These are phyloP conservation scores for Edaphochlamys debaryana DNA, from an alignment of 139 green algal genomes.

Conservation along the genomic window DNA sequence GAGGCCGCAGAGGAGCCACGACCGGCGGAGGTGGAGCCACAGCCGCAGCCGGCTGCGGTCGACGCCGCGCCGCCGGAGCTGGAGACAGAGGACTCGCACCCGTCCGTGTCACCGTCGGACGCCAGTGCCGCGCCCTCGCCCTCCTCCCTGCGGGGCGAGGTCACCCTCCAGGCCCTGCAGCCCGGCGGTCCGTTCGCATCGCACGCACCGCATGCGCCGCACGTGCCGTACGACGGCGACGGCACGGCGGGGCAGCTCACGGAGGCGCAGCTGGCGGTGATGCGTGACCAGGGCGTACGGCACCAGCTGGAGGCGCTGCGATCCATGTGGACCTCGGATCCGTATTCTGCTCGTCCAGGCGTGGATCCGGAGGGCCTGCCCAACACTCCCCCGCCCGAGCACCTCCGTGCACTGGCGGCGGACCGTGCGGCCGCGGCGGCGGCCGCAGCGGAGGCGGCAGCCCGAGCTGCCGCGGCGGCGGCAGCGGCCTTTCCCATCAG, in stretches of 20 bases:
- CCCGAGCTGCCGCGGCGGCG: no score
- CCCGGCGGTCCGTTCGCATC: no score
- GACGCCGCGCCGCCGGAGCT: no score
- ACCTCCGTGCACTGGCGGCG: background rate
- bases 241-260: background rate
- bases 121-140: background rate
- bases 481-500: no score
- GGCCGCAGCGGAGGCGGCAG: background rate
- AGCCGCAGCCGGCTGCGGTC: no score
- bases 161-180: background rate
- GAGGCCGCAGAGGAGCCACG: no score
- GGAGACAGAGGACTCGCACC: background rate
- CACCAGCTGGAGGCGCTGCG: constrained; percentile 45
- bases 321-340: constrained; percentile 38
- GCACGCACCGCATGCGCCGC: no score
- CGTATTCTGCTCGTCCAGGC: constrained; percentile 28
- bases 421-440: background rate
- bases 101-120: constrained; percentile 25
- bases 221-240: no score
- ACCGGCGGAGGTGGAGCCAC: no score
- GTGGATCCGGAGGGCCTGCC: background rate
- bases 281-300: constrained; percentile 24
- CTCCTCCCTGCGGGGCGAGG: background rate
- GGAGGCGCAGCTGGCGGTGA: background rate
- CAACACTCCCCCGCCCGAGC: background rate